Conservation (phyloP, 495 filamentous ascomycete species). For the Podospora pseudoanserina region DNA sequence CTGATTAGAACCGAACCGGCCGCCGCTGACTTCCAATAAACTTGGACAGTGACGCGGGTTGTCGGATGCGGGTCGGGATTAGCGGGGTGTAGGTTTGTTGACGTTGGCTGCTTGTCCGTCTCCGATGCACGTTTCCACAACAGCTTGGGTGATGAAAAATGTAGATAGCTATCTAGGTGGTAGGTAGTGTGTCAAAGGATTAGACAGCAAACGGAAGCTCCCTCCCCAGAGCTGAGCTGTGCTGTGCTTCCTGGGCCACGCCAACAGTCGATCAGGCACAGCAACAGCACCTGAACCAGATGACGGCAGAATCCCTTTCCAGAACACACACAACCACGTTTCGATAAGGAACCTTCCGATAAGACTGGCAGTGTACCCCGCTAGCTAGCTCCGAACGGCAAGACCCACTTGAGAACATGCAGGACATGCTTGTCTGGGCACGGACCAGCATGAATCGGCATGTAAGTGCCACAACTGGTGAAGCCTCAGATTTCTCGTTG, state of each 20-base stretch:
- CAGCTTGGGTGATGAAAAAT: background rate
- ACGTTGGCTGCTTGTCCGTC: background rate
- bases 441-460: background rate
- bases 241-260: background rate
- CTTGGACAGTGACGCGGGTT: background rate
- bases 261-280: background rate
- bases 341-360: background rate
- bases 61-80: background rate
- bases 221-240: background rate
- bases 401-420: slow-evolving; percentile 13
- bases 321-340: background rate
- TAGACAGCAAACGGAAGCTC: background rate
- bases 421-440: slow-evolving; percentile 5
- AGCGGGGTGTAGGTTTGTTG: background rate
- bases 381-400: background rate
- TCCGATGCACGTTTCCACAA: background rate
- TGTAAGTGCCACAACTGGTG: background rate
- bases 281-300: background rate
- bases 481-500: background rate
- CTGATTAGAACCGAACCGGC: too few relatives aligned
- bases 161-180: background rate
- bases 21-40: background rate
- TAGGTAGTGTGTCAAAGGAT: too few relatives aligned
- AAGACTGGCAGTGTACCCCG: background rate
- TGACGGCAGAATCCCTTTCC: slow-evolving; percentile 10